phyloP scores from a whole-genome alignment of 2,329 filamentous ascomycete species.

The Fusarium abutilonis region DNA sequence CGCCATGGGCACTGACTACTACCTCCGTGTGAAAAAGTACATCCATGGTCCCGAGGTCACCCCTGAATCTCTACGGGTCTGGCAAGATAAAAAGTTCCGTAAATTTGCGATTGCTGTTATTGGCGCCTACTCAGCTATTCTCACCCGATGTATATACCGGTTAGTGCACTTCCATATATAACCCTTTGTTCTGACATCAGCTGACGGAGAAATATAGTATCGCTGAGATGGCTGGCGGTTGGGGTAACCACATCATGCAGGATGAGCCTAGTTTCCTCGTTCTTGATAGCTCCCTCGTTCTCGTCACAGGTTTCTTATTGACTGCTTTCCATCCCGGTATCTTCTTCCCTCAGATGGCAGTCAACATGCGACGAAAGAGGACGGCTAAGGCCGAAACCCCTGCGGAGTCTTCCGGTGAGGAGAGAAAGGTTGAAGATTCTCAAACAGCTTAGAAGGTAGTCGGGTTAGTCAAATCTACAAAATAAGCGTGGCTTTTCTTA shows the following conservation, averaged over 20 bases:
- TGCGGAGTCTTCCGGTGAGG: slow-evolving; percentile 46
- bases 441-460: slow-evolving; percentile 23
- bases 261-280: slow-evolving; percentile 68
- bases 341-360: slow-evolving; percentile 65
- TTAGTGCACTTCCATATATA: slow-evolving; percentile 44
- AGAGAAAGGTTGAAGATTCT: slow-evolving; percentile 36
- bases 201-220: slow-evolving; percentile 55
- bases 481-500: background rate
- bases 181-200: slow-evolving; percentile 1
- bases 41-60: slow-evolving; percentile 48
- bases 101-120: slow-evolving; percentile 57
- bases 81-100: slow-evolving; percentile 56
- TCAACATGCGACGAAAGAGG: slow-evolving; percentile 39
- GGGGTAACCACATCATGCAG: slow-evolving; percentile 71
- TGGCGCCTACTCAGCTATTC: slow-evolving; percentile 57
- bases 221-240: slow-evolving; percentile 71
- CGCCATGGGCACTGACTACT: slow-evolving; percentile 57
- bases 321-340: slow-evolving; percentile 64
- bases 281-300: slow-evolving; percentile 63
- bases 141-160: slow-evolving; percentile 66
- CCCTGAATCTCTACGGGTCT: slow-evolving; percentile 50
- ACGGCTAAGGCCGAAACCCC: slow-evolving; percentile 39
- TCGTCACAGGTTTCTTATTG: slow-evolving; percentile 60
- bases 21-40: slow-evolving; percentile 53
- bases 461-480: background rate